Evolutionary conservation across 176 grass and related monocot species (phyloP).

Genomic region (Rhynchospora tenuis): DNA sequence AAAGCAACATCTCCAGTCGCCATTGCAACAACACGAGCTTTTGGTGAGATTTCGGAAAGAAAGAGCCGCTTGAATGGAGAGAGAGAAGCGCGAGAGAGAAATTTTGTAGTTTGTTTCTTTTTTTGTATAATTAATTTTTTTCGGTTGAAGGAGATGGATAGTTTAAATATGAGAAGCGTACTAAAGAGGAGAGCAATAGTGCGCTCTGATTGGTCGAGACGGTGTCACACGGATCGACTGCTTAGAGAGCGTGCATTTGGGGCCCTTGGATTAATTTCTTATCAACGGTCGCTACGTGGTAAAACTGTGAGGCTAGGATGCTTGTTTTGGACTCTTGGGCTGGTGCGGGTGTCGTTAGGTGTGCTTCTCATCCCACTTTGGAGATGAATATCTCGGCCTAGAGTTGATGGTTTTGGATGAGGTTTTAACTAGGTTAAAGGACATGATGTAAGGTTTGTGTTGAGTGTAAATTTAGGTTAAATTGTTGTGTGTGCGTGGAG

Average conservation of each 20-base stretch:
- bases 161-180: constrained; percentile 41
- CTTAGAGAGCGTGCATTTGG: background rate
- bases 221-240: constrained; percentile 41
- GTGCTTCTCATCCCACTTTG: constrained; percentile 44
- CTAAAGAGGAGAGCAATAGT: background rate
- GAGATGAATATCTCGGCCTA: background rate
- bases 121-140: background rate
- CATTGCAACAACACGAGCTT: background rate
- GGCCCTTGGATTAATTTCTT: background rate
- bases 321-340: background rate
- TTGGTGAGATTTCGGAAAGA: background rate
- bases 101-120: background rate
- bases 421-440: background rate
- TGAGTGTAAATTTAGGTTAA: background rate
- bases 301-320: background rate
- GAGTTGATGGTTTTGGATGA: background rate
- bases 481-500: constrained; percentile 6
- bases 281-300: constrained; percentile 13
- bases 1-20: background rate
- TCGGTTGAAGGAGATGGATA: background rate
- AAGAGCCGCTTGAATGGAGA: background rate
- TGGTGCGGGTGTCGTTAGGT: background rate
- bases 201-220: constrained; percentile 30
- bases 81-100: background rate
- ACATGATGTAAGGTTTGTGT: constrained; percentile 8